Percentiles rank a stretch among this genome's conserved stretches.
These are phyloP conservation scores for Calonectria montana DNA, from an alignment of 2,329 filamentous ascomycete genomes.

Conservation along the genomic window DNA sequence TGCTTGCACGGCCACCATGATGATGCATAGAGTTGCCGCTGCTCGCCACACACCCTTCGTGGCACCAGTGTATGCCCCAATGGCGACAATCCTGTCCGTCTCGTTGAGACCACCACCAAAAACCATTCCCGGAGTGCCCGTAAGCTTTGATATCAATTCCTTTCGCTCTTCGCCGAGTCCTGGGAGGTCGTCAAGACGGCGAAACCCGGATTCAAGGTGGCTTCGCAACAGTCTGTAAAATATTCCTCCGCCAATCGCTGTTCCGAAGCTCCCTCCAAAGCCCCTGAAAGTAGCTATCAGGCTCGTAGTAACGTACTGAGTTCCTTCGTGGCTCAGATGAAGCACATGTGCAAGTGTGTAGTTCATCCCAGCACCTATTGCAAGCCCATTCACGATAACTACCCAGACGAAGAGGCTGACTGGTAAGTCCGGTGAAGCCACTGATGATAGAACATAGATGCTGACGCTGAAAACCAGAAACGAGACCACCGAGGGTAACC, in stretches of 20 bases:
- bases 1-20: conserved; percentile 61
- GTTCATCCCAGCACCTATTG: conserved; percentile 79
- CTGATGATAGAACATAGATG: conserved; percentile 65
- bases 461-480: conserved; percentile 72
- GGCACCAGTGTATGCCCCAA: conserved; percentile 60
- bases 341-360: conserved; percentile 85
- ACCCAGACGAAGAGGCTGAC: conserved; percentile 66
- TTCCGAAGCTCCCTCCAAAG: conserved; percentile 84
- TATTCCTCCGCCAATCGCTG: conserved; percentile 81
- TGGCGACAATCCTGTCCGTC: conserved; percentile 58
- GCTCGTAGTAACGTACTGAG: conserved; percentile 81
- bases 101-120: conserved; percentile 54
- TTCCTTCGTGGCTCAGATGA: conserved; percentile 73
- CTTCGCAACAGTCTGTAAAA: conserved; percentile 72
- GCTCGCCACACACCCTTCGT: conserved; percentile 59
- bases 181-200: conserved; percentile 53
- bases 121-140: conserved; percentile 64
- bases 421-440: conserved; percentile 64
- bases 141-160: conserved; percentile 58
- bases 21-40: conserved; percentile 56
- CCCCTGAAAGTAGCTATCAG: conserved; percentile 83
- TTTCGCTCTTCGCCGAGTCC: conserved; percentile 47
- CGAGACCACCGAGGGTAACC: conserved; percentile 69
- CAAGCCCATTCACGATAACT: conserved; percentile 78
- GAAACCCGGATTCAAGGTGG: conserved; percentile 69